A percentile compares a stretch with the other conserved stretches of the same genome.
These are phyloP conservation scores for Linum trigynum DNA, from an alignment of 345 rosid genomes.

Conservation along the genomic window DNA sequence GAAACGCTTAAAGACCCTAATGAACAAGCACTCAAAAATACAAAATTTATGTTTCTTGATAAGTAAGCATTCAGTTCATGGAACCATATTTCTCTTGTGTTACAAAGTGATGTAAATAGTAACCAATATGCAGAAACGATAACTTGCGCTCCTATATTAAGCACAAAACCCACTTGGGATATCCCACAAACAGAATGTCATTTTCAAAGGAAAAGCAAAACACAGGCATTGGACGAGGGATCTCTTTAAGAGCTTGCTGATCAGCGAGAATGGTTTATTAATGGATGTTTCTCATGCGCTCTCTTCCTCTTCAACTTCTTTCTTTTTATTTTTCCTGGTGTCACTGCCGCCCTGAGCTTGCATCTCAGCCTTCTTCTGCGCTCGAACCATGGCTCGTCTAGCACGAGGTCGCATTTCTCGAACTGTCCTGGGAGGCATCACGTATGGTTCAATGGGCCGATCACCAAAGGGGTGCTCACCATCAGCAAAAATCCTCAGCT, in stretches of 20 bases:
- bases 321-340: conserved; percentile 41
- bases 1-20: too few relatives aligned
- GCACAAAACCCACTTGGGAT: too few relatives aligned
- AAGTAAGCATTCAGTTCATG: too few relatives aligned
- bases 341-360: conserved; percentile 38
- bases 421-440: conserved; percentile 73
- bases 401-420: conserved; percentile 90
- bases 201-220: neutral
- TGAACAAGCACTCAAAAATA: too few relatives aligned
- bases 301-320: conserved; percentile 32
- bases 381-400: conserved; percentile 89
- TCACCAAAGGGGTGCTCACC: conserved; percentile 84
- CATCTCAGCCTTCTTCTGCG: conserved; percentile 72
- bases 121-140: too few relatives aligned
- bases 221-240: neutral
- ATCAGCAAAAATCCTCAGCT: conserved; percentile 77
- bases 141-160: too few relatives aligned
- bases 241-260: neutral
- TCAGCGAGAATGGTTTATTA: neutral
- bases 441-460: conserved; percentile 55
- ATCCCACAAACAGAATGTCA: too few relatives aligned
- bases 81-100: too few relatives aligned
- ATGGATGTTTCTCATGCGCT: neutral
- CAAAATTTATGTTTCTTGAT: too few relatives aligned
- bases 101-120: too few relatives aligned